Base-by-base conservation (phyloP, 176 grass and related monocot genomes). In the Oryza rufipogon region DNA sequence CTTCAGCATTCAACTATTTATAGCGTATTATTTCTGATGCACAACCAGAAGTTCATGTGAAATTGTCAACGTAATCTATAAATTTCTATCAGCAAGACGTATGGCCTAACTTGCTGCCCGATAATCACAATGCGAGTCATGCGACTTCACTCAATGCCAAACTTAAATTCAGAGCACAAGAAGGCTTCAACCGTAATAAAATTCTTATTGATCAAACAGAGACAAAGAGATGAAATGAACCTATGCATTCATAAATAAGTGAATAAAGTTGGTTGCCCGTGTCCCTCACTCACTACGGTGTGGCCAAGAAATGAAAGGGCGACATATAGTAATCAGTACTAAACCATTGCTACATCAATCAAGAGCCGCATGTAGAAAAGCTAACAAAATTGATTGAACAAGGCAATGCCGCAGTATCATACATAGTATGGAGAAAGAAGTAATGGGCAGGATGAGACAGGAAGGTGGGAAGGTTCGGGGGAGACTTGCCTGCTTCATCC, bases 401-500 rank as follows among this genome's bases (percentile, higher is more conserved):
- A 5, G 9, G n/a, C 7, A 81, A 60, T 11, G 32, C n/a, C 6
- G 11, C 20, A 49, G 13, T 16, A 28, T 16, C 22, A 73, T 13
- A 14, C 2, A 22, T 14, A 34, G 8, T 17, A 74, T 65, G 56
- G 70, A 14, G 17, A 81, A 30, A 76, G 34, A n/a, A 42, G 5
- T 28, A 79, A 66, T 11, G 52, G 5, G 25, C 6, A 16, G 9
- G 47, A 83, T 56, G 16, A 5, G 23, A 42, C 13, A n/a, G 20
- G 2, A 44, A 30, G 69, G 1, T 41, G 3, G 5, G 10, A 2
- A 34, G 46, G 5, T 66, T 63, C 13, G 16, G 51, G 47, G 47
- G 51, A 54, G 58, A 63, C 58, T 9, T 63, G 92, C 95, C 96
- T 95, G 77, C 85, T 95, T 98, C 96, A 98, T 94, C 74, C 93